Base-by-base conservation (phyloP, 2,329 filamentous ascomycete species). In the Curvularia sp. region DNA sequence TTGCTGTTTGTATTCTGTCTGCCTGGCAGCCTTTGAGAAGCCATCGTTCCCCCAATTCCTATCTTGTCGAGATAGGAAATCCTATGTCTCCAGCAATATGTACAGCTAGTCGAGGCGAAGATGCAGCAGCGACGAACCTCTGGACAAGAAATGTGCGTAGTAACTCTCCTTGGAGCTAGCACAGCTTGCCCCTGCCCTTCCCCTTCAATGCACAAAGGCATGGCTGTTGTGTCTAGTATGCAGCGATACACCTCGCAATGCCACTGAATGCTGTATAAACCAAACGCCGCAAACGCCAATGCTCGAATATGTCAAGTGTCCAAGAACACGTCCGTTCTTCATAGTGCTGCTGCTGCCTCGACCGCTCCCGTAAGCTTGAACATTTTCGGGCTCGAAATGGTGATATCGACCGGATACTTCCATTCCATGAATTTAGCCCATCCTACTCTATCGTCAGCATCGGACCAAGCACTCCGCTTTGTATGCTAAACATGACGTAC, bases 401-500 rank as follows among this genome's bases (percentile, higher is more conserved):
- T 77, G 43, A 97, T 83, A 61, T 96, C 89, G 55, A 96, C 89
- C 8, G 88, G 88, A 75, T 97, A 95, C 77, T 91, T 89, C 93
- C 93, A 98, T 76, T 92, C 87, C 93, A 97, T 97, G 75, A 93
- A 96, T 71, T 89, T 88, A 22, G 89, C 89, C 93, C 94, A 97
- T 67, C 92, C 93, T 97, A n/a, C 3, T n/a, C 4, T 3, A 39
- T 6, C 18, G 24, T 64, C 53, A 66, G 52, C 53, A 41, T n/a
- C 39, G 4, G 3, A 26, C 30, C 22, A 39, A 12, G 30, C 24
- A 41, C 9, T 38, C 30, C 13, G 10, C 5, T 22, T 31, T 26
- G 22, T 9, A 31, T 13, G n/a, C 30, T 20, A 18, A 53, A 53
- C 8, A 62, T 58, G 24, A 83, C 89, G 76, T 84, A 97, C 94